Percentiles rank a stretch among this genome's conserved stretches.
phyloP scores from a whole-genome alignment of 2,329 filamentous ascomycete genomes.

The Venturia nashicola region DNA sequence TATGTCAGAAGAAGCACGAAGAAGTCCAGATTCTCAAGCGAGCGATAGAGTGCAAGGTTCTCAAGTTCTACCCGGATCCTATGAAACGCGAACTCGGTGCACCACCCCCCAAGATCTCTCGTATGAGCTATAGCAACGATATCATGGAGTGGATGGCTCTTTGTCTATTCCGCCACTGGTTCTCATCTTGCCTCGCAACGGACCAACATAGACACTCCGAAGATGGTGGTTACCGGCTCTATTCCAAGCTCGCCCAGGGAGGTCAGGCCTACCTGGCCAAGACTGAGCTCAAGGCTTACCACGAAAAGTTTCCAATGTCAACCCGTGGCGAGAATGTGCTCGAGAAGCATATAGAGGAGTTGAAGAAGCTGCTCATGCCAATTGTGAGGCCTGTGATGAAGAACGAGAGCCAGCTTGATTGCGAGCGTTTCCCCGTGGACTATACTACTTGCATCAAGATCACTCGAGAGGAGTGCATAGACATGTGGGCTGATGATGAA shows the following conservation, averaged over 20 bases:
- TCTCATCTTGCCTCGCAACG: constrained; percentile 27
- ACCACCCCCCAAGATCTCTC: constrained; percentile 18
- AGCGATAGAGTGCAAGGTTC: constrained; percentile 19
- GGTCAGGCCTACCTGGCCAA: constrained; percentile 33
- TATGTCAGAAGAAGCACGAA: constrained; percentile 22
- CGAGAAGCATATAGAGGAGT: constrained; percentile 26
- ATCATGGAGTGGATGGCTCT: constrained; percentile 41
- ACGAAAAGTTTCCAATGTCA: constrained; percentile 30
- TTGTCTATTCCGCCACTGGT: constrained; percentile 34
- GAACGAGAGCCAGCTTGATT: constrained; percentile 28
- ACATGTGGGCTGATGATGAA: constrained; percentile 1
- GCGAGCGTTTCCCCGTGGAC: constrained; percentile 21
- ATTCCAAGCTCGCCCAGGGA: constrained; percentile 21
- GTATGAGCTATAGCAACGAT: constrained; percentile 33
- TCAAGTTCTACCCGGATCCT: constrained; percentile 22
- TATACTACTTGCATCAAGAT: constrained; percentile 35
- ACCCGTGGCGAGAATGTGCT: constrained; percentile 30
- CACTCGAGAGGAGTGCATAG: constrained; percentile 11
- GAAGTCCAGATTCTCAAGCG: constrained; percentile 14
- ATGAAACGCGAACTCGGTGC: constrained; percentile 17
- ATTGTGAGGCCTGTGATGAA: constrained; percentile 24
- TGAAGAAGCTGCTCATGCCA: constrained; percentile 27
- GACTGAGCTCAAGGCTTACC: constrained; percentile 25
- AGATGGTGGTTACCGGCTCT: constrained; percentile 37
- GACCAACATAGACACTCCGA: constrained; percentile 24